Percentiles rank a stretch among this genome's conserved stretches.
Conservation (phyloP, 352 stramenopile genomes). For the Phytophthora syringae region DNA sequence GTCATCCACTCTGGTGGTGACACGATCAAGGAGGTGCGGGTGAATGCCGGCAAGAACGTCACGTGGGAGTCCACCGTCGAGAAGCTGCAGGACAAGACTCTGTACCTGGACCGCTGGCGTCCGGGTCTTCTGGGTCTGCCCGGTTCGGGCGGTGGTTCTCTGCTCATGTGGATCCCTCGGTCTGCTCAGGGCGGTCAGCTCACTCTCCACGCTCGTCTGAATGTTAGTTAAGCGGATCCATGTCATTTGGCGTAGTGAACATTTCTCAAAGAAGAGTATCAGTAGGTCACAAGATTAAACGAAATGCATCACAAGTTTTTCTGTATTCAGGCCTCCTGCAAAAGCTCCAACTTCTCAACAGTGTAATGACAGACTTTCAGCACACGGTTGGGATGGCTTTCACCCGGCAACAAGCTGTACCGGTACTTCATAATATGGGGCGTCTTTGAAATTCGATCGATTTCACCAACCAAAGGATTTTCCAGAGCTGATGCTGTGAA, state of each 20-base stretch:
- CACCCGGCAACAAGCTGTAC: too few species aligned
- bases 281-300: slow-evolving; percentile 27
- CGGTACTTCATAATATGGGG: too few species aligned
- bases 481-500: slow-evolving; percentile 57
- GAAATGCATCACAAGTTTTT: slow-evolving; percentile 35
- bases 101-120: slow-evolving; percentile 40
- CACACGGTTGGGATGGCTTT: too few species aligned
- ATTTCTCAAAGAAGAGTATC: slow-evolving; percentile 23
- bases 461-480: slow-evolving; percentile 51
- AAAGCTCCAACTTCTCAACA: too few species aligned
- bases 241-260: slow-evolving; percentile 33
- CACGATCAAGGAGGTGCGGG: slow-evolving; percentile 26
- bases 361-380: too few species aligned
- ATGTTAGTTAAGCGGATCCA: slow-evolving; percentile 34
- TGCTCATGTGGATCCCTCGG: slow-evolving; percentile 32
- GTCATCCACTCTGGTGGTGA: slow-evolving; percentile 39
- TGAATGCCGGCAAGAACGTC: slow-evolving; percentile 19
- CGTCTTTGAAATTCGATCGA: slow-evolving; percentile 34
- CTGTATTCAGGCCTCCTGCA: not conserved
- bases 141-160: slow-evolving; percentile 26
- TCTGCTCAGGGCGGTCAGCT: slow-evolving; percentile 36
- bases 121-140: slow-evolving; percentile 24
- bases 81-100: slow-evolving; percentile 34
- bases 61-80: slow-evolving; percentile 30
- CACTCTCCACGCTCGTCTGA: slow-evolving; percentile 32